phyloP scores from a whole-genome alignment of 2,329 filamentous ascomycete species.

The Fusarium zealandicum region DNA sequence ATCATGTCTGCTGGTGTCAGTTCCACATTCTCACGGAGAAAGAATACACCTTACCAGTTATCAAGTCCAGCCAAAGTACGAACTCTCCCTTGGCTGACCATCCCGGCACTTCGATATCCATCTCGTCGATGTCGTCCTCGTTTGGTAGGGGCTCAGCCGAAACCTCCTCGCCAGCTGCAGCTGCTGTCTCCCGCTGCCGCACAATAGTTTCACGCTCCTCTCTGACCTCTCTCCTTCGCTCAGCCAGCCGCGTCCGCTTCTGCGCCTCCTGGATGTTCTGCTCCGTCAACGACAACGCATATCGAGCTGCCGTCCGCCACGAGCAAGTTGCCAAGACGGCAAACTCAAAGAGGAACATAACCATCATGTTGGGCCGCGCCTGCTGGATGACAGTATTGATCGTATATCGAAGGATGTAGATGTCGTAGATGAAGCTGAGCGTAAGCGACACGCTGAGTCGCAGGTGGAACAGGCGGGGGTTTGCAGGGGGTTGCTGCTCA shows the following conservation, averaged over 20 bases:
- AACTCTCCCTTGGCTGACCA: constrained; percentile 97
- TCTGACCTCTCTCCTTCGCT: constrained; percentile 72
- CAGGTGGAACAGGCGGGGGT: constrained; percentile 86
- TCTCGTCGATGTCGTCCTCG: constrained; percentile 84
- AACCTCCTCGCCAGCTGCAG: constrained; percentile 67
- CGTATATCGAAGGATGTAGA: constrained; percentile 81
- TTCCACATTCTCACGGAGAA: constrained; percentile 18
- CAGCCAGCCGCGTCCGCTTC: constrained; percentile 71
- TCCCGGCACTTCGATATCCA: constrained; percentile 92
- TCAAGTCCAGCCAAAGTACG: constrained; percentile 85
- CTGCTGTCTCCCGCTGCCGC: constrained; percentile 56
- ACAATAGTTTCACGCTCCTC: constrained; percentile 62
- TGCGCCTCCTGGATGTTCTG: constrained; percentile 77
- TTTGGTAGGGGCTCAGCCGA: constrained; percentile 60
- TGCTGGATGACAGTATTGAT: constrained; percentile 84
- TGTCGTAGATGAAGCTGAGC: constrained; percentile 80
- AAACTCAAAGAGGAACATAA: constrained; percentile 99
- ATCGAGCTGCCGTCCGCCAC: constrained; percentile 78
- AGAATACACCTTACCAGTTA: constrained; percentile 67
- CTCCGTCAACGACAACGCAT: constrained; percentile 80
- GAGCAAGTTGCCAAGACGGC: constrained; percentile 85
- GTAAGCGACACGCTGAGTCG: constrained; percentile 80
- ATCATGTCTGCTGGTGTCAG: constrained; percentile 72
- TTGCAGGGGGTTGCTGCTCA: constrained; percentile 92
- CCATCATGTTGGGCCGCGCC: constrained; percentile 97